Evolutionary conservation across 306 rosid species (phyloP), one percentile per base, ranked within the genome.

Genomic region (Quercus ilex): DNA sequence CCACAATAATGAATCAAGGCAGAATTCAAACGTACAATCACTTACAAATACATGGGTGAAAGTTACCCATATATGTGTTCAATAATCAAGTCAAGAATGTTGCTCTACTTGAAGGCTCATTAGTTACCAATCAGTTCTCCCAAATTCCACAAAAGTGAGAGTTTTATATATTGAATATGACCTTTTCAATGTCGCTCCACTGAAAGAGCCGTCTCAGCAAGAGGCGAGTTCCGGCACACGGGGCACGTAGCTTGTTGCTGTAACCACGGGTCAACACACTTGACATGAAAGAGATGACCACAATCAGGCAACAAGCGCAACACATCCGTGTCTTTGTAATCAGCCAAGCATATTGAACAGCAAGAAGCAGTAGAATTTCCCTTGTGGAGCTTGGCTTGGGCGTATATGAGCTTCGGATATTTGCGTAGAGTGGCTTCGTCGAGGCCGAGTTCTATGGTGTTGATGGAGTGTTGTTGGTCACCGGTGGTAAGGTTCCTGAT

Each of bases 281-380:
- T 25, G 7, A 60, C 31, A 60, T 60, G 67, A 60, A 60, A 60
- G 67, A 60, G 30, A 60, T 60, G 67, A 1, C 33, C 67, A 60
- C 67, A 60, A 12, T 25, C 31, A 23, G 67, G 67, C 17, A 60
- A 25, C 67, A 60, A 60, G 33, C 67, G 67, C 67, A 60, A 11
- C 33, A 60, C 31, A 30, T 60, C 67, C 67, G 67, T 60, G 30
- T 60, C 33, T 60, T 60, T 60, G 33, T 60, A 71, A 41, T 71
- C 82, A 53, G 49, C 77, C 77, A 78, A 46, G 52, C 82, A 71
- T 21, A 78, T 46, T 6, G 82, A 78, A 38, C 82, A 71, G 31
- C 77, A 57, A 33, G 14, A 71, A n/a, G 46, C 55, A 23, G 67
- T 25, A 14, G 67, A 25, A 15, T 55, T 17, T 3, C 53, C 8